Evolutionary conservation across 768 basidiomycete species (phyloP), one percentile per base, ranked within the genome.

Genomic region (Amanita rimosa): DNA sequence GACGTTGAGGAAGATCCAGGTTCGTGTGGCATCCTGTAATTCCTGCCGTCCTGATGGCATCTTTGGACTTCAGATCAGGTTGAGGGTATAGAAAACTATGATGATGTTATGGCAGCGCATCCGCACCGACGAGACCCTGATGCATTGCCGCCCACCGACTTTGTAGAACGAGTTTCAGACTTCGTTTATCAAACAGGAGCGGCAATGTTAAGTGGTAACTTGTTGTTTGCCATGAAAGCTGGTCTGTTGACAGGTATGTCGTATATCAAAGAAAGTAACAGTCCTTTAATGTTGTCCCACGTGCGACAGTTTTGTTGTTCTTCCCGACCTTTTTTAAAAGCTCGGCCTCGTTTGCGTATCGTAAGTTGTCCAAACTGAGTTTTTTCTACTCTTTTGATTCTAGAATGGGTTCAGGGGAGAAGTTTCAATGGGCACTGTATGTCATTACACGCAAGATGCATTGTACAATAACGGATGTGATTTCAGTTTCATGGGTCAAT

Each of bases 1-100:
- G 67, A 70, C 5, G 81, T 82, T 17, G 85, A 88, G 45, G 85
- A 88, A 57, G 74, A 89, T 64, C 85, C 85, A 66, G 79, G 85
- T 64, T 53, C 56, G 52, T 56, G 14, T 38, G 16, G 37, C 11
- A 4, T 17, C 16, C 19, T 9, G 4, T n/a, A 3, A 2, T 21
- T 10, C 9, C 14, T 16, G 11, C 36, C 16, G 19, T 17, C 14
- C 10, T 17, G 16, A 16, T 5, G 14, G 22, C 10, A 31, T 16
- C 21, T 11, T 27, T 17, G 33, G 21, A 27, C 29, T 40, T 9
- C 41, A 73, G 70, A 73, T 51, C 50, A 65, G 2, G 78, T 86
- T 42, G 79, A 79, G 52, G 81, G 83, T 7, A 62, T 79, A 7
- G 66, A 27, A 27, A 8, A 27, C 27, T 27, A 9, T 27, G 8